These are phyloP conservation scores for Vaccinium macrocarpon DNA, from an alignment of 148 eudicot genomes.

Conservation along the genomic window DNA sequence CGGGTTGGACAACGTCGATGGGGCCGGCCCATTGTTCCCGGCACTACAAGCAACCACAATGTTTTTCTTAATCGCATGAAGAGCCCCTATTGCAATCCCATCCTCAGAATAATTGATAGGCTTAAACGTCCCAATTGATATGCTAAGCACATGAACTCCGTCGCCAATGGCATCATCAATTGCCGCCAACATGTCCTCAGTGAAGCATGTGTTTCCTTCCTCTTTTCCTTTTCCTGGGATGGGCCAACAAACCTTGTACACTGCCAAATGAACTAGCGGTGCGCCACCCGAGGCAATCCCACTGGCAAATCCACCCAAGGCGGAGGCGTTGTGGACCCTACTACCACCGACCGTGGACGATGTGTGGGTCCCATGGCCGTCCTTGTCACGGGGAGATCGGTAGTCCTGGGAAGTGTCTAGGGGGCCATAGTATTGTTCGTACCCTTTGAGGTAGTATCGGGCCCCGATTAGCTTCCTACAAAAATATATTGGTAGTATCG, in stretches of 20 bases:
- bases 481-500: neutral
- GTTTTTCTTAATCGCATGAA: conserved; percentile 60
- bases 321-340: conserved; percentile 42
- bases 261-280: conserved; percentile 70
- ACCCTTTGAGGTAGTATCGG: conserved; percentile 74
- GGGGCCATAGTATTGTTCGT: conserved; percentile 59
- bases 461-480: conserved; percentile 88
- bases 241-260: conserved; percentile 87
- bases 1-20: conserved; percentile 46
- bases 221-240: conserved; percentile 50
- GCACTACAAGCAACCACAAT: conserved; percentile 76
- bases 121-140: conserved; percentile 50
- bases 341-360: conserved; percentile 80
- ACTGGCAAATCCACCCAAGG: conserved; percentile 53
- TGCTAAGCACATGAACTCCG: conserved; percentile 72
- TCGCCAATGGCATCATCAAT: conserved; percentile 84
- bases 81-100: conserved; percentile 66
- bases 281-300: conserved; percentile 97
- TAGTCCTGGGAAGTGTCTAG: conserved; percentile 51
- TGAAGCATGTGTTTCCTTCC: conserved; percentile 60
- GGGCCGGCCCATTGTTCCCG: conserved; percentile 62
- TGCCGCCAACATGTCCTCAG: conserved; percentile 79
- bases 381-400: conserved; percentile 74
- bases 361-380: conserved; percentile 94
- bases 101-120: conserved; percentile 34